Base-by-base conservation (phyloP, 1,284 basidiomycete genomes). In the Neolentinus lepideus region DNA sequence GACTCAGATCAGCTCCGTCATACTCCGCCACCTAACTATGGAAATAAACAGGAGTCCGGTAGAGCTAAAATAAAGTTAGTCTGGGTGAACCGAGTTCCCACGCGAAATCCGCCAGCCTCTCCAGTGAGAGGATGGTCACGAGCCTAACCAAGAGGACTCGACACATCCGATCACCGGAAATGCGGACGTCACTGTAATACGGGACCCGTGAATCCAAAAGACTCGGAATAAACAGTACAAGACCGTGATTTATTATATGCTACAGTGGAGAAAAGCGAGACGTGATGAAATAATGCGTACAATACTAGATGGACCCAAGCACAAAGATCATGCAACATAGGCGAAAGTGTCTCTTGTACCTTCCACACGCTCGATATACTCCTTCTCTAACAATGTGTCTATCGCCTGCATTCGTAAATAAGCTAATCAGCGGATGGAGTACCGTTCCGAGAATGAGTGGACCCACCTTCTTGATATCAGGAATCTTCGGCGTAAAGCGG, bases 321-420 rank as follows among this genome's bases (percentile, higher is more conserved):
- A 21, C 24, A 56, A 51, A 54, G 36, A 51, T 70, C 65, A 79
- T 75, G 87, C 86, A 58, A 90, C 85, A 64, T 90, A 90, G 24
- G 85, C 84, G 65, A 90, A 90, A 52, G 84, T 85, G 67, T 90
- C 88, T 64, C 85, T 81, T 51, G 84, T 85, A 16, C 87, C 92
- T 26, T 92, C 90, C 25, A 92, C 88, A 36, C 95, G 87, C 69
- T 98, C 94, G 59, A 99, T 89, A 69, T 97, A 99, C 72, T 98
- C 97, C 73, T 98, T 97, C 76, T 99, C 96, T 55, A 99, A 81
- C 35, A 99, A 75, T 36, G 90, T 88, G 67, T 99, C 97, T 64
- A 99, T 98, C n/a, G 96, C 95, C 88, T 93, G 67, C 36, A 16
- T 54, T 29, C 54, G n/a, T n/a, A 45, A 11, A 25, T n/a, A 26